Conservation (phyloP, 2,329 filamentous ascomycete genomes). For the Cercospora zeina region DNA sequence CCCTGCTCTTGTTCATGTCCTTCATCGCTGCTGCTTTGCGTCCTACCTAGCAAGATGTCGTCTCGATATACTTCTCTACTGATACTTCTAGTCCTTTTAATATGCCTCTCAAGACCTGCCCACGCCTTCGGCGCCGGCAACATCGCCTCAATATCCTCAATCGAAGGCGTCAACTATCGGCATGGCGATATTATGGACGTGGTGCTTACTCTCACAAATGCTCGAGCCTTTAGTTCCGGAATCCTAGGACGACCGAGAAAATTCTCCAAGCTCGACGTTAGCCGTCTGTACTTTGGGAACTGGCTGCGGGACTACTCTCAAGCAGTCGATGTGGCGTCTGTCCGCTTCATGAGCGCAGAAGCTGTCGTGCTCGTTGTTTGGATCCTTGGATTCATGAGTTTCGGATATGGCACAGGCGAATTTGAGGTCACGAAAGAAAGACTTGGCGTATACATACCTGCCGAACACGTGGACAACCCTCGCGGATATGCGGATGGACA, state of each 20-base stretch:
- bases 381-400: slow-evolving; percentile 85
- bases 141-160: slow-evolving; percentile 78
- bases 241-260: slow-evolving; percentile 57
- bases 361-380: slow-evolving; percentile 87
- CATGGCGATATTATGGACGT: slow-evolving; percentile 59
- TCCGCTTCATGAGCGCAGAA: slow-evolving; percentile 87
- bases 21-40: not conserved
- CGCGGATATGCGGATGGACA: slow-evolving; percentile 86
- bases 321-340: slow-evolving; percentile 86
- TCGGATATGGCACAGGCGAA: slow-evolving; percentile 79
- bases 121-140: slow-evolving; percentile 59
- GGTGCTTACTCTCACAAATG: slow-evolving; percentile 53
- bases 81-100: slow-evolving; percentile 24
- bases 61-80: slow-evolving; percentile 11
- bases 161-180: slow-evolving; percentile 54
- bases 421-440: slow-evolving; percentile 80
- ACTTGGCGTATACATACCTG: slow-evolving; percentile 74
- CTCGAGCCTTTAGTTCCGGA: slow-evolving; percentile 58
- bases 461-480: slow-evolving; percentile 47
- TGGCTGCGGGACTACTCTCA: slow-evolving; percentile 94
- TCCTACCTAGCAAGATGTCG: not conserved
- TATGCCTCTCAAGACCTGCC: slow-evolving; percentile 32
- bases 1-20: not conserved
- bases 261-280: slow-evolving; percentile 78
- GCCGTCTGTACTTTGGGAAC: slow-evolving; percentile 92